Percentiles rank a stretch among this genome's conserved stretches.
Evolutionary conservation across 768 basidiomycete species (phyloP).

Genomic region (Pisolithus microcarpus): DNA sequence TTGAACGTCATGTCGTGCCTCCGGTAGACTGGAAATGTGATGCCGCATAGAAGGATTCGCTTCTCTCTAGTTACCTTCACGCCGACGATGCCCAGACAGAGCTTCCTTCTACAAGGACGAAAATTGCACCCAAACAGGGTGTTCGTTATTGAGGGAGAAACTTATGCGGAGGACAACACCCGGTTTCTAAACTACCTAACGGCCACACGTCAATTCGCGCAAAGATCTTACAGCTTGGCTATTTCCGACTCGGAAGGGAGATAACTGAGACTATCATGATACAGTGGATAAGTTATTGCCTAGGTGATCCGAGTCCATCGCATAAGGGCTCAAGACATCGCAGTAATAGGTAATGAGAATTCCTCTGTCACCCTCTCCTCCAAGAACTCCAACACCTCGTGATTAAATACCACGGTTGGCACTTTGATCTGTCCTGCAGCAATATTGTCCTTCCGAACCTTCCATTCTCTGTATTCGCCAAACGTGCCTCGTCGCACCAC

Average conservation of each 20-base stretch:
- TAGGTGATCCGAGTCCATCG: too few species aligned
- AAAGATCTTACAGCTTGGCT: too few species aligned
- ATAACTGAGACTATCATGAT: too few species aligned
- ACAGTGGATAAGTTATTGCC: too few species aligned
- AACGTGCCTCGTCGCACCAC: conserved; percentile 15
- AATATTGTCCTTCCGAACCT: conserved; percentile 8
- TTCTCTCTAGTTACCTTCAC: not conserved
- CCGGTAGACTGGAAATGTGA: conserved; percentile 1
- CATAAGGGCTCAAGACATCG: not conserved
- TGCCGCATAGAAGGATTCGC: conserved; percentile 3
- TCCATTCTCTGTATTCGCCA: conserved; percentile 17
- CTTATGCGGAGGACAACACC: too few species aligned
- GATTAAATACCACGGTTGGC: conserved; percentile 11
- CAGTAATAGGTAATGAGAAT: conserved; percentile 1
- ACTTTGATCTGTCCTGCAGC: conserved; percentile 18
- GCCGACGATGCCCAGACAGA: too few species aligned
- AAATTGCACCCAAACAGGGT: too few species aligned
- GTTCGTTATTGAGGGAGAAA: too few species aligned
- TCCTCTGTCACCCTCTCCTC: conserved; percentile 10
- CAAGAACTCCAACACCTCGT: conserved; percentile 11
- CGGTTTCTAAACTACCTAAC: too few species aligned
- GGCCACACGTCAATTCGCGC: too few species aligned
- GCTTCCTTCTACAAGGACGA: too few species aligned
- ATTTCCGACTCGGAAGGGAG: too few species aligned
- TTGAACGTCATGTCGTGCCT: not conserved